Percentiles rank a stretch among this genome's conserved stretches.
These are phyloP conservation scores for Tubosaeta sp. DNA, from an alignment of 768 basidiomycete genomes.

Conservation along the genomic window DNA sequence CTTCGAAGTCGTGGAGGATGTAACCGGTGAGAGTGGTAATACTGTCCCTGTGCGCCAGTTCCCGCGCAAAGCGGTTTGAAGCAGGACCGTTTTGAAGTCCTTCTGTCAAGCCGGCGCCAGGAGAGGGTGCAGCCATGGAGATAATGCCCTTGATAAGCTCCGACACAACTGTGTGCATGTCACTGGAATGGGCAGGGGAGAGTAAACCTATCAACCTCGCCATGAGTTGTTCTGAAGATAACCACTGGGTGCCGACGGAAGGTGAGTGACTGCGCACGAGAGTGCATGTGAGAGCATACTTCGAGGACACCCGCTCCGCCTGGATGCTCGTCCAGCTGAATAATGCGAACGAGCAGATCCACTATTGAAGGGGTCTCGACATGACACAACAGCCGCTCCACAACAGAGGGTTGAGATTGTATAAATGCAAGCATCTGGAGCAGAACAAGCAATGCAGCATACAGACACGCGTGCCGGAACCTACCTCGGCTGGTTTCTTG, in stretches of 20 bases:
- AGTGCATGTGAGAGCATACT: conserved; percentile 51
- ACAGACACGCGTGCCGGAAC: conserved; percentile 22
- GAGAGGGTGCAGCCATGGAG: conserved; percentile 86
- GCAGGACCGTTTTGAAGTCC: conserved; percentile 66
- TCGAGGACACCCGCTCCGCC: conserved; percentile 81
- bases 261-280: conserved; percentile 26
- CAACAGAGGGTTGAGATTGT: conserved; percentile 71
- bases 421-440: conserved; percentile 90
- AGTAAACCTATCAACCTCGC: conserved; percentile 75
- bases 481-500: conserved; percentile 86
- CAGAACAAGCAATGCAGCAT: conserved; percentile 14
- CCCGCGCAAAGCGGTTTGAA: conserved; percentile 84
- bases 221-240: conserved; percentile 81
- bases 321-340: conserved; percentile 83
- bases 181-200: conserved; percentile 67
- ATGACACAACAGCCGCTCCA: conserved; percentile 78
- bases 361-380: conserved; percentile 89
- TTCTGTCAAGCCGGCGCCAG: conserved; percentile 67
- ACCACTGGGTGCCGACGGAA: conserved; percentile 59
- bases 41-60: conserved; percentile 72
- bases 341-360: conserved; percentile 85
- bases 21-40: conserved; percentile 69
- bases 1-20: conserved; percentile 64
- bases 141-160: conserved; percentile 95
- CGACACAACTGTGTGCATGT: conserved; percentile 80